Base-by-base conservation (phyloP, 1,284 basidiomycete species). In the Phlebopus sp. region DNA sequence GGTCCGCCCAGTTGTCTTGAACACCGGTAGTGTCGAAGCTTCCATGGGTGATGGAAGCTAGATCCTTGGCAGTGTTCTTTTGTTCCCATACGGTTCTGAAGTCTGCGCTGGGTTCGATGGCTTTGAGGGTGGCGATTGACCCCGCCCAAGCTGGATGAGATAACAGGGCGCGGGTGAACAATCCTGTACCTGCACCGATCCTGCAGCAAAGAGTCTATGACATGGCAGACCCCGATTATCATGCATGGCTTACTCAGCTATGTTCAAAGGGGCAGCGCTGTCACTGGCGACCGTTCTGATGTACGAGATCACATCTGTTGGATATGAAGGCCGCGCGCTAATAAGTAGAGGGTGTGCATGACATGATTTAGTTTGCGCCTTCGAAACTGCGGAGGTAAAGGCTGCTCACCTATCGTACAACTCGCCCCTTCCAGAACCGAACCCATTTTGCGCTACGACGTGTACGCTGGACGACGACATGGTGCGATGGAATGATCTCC, bases 131-230 rank as follows among this genome's bases (percentile, higher is more conserved):
- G 35, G 69, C 69, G 44, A 91, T 70, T 37, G 63, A 58, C 6
- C 65, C 58, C 13, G 73, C 58, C 76, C 78, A 84, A 37, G 76
- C 73, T 6, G 78, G 71, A 63, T 87, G 77, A 3, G 77, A 75
- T 37, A 91, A 70, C 19, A 91, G 64, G 2, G 86, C 84, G 14
- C 88, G 79, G 18, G 89, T 90, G 64, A 90, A 91, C 42, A 91
- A 78, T 4, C 88, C 89, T 2, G 88, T 90, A 27, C 89, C 89
- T 31, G 82, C 67, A 23, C 88, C 84, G 36, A 88, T 70, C 59
- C 84, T 86, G 55, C 5, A 29, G 21, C 34, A 3, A 14, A 13
- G 17, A 36, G 23, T 19, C 11, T n/a, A 37, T 18, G n/a, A 42
- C 5, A 4, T 18, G 23, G 11, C 23, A 27, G 15, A 15, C 21